These are phyloP conservation scores for Neoboletus brunneissimus DNA, from an alignment of 768 basidiomycete genomes.

Conservation along the genomic window DNA sequence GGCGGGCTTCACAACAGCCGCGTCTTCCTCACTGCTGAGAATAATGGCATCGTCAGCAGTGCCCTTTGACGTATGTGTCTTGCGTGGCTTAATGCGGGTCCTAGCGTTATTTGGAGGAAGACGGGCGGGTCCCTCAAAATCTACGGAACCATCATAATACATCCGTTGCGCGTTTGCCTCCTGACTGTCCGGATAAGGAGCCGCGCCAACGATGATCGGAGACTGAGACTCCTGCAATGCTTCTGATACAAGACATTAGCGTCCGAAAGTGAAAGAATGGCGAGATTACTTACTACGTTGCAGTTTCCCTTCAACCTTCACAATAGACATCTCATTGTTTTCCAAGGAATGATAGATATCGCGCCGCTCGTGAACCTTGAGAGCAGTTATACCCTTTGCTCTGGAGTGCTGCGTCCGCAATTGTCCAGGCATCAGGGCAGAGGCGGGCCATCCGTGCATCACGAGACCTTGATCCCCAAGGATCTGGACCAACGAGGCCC, in stretches of 20 bases:
- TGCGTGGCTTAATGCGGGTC: not conserved
- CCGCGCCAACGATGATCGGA: not conserved
- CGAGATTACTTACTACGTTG: not conserved
- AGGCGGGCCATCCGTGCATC: not conserved
- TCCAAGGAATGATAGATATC: not conserved
- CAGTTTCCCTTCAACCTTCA: not conserved
- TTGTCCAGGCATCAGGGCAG: not conserved
- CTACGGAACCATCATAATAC: not conserved
- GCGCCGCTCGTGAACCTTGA: not conserved
- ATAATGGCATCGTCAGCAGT: not conserved
- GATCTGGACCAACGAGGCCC: no score
- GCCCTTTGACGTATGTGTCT: not conserved
- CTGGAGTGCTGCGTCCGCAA: not conserved
- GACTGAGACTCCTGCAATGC: not conserved
- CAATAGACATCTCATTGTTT: not conserved
- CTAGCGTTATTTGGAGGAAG: not conserved
- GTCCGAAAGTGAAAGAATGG: not conserved
- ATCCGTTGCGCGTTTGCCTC: not conserved
- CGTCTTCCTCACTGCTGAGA: not conserved
- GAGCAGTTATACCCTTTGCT: slow-evolving; percentile 4
- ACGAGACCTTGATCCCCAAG: no score
- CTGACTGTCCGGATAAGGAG: not conserved
- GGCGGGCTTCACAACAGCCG: not conserved
- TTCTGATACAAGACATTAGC: not conserved
- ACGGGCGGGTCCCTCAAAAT: not conserved